Evolutionary conservation across 495 filamentous ascomycete species (phyloP).

Genomic region (Stereocaulon alpinum): DNA sequence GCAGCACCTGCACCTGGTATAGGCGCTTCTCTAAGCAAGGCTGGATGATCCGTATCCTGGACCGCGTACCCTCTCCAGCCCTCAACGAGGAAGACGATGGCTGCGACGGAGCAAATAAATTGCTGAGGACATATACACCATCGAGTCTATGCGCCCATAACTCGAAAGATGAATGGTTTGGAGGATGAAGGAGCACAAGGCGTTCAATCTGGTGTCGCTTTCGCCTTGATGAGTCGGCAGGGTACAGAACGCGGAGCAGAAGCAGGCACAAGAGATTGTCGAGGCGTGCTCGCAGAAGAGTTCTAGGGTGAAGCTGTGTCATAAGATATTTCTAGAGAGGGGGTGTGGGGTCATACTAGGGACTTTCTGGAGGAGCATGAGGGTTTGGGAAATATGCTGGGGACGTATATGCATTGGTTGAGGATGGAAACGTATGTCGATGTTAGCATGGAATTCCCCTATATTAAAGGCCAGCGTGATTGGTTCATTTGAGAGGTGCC

Average conservation of each 20-base stretch:
- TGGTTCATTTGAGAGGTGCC: too few relatives aligned
- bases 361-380: too few relatives aligned
- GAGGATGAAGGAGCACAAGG: too few relatives aligned
- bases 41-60: constrained; percentile 43
- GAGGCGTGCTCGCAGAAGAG: constrained; percentile 37
- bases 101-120: constrained; percentile 46
- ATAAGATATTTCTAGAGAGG: constrained; percentile 31
- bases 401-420: too few relatives aligned
- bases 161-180: constrained; percentile 26
- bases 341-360: too few relatives aligned
- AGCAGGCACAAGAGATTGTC: constrained; percentile 38
- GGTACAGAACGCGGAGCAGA: constrained; percentile 39
- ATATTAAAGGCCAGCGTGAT: too few relatives aligned
- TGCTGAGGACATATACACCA: constrained; percentile 35
- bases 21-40: constrained; percentile 38
- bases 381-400: too few relatives aligned
- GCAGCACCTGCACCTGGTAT: constrained; percentile 45
- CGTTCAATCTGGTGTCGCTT: too few relatives aligned
- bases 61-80: constrained; percentile 32
- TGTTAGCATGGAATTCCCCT: too few relatives aligned
- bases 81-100: constrained; percentile 32
- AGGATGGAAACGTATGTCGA: too few relatives aligned
- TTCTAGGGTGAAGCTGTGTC: constrained; percentile 44
- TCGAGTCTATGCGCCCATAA: constrained; percentile 32
- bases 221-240: background rate